A percentile compares a stretch with the other conserved stretches of the same genome.
These are phyloP conservation scores for Sporisorium reilianum DNA, from an alignment of 1,284 basidiomycete genomes.

Conservation along the genomic window DNA sequence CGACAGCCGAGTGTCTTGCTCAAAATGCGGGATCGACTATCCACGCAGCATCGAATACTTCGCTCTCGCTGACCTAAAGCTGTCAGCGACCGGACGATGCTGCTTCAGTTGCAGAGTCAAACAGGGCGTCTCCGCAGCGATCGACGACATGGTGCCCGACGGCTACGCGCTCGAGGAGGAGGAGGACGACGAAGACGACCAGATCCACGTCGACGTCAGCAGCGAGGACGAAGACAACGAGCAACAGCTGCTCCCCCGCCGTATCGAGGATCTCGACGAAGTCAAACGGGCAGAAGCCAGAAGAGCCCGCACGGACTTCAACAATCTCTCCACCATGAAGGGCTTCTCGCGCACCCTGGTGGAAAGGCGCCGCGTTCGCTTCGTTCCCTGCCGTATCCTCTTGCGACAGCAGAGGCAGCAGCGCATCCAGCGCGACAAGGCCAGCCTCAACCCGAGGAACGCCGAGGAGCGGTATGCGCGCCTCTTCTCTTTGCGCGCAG, in stretches of 20 bases:
- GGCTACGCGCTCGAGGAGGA: not conserved
- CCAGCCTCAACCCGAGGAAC: not conserved
- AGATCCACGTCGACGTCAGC: not conserved
- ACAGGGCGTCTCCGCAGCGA: not conserved
- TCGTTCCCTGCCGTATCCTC: not conserved
- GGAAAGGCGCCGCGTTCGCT: not conserved
- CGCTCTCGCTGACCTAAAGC: not conserved
- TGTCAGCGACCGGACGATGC: not conserved
- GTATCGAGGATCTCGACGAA: constrained; percentile 9
- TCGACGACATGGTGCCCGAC: not conserved
- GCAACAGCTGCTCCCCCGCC: not conserved
- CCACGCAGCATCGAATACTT: constrained; percentile 17
- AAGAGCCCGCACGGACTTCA: not conserved
- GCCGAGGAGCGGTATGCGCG: not conserved
- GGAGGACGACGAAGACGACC: not conserved
- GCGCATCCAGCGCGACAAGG: not conserved
- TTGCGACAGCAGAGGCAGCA: not conserved
- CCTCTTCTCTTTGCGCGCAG: not conserved
- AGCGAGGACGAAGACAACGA: constrained; percentile 4
- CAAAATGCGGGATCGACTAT: constrained; percentile 12
- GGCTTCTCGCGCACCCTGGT: not conserved
- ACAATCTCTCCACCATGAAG: not conserved
- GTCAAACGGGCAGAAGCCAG: not conserved
- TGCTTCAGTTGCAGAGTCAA: constrained; percentile 15
- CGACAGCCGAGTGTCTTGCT: constrained; percentile 8